Percentiles rank a stretch among this genome's conserved stretches.
Conservation (phyloP, 208 protist species). For the Naegleria gruberi region DNA sequence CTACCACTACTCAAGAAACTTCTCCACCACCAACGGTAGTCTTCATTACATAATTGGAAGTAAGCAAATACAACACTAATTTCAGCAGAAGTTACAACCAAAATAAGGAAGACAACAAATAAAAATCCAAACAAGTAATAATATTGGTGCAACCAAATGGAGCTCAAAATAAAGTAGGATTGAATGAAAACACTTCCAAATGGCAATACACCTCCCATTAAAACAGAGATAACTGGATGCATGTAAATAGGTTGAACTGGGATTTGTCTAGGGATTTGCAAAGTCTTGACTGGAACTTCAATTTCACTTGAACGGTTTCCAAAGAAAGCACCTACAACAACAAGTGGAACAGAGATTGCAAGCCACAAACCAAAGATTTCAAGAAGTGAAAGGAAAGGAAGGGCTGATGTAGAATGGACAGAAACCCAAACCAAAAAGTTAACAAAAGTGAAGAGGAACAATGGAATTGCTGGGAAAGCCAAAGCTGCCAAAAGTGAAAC, state of each 20-base stretch:
- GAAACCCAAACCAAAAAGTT: conserved; percentile 52
- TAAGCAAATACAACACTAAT: conserved; percentile 83
- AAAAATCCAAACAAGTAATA: conserved; percentile 87
- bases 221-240: conserved; percentile 51
- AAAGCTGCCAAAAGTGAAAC: conserved; percentile 40
- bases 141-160: conserved; percentile 74
- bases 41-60: conserved; percentile 72
- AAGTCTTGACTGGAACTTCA: conserved; percentile 73
- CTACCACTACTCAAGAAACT: conserved; percentile 54
- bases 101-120: conserved; percentile 77
- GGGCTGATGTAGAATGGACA: conserved; percentile 51
- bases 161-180: conserved; percentile 93
- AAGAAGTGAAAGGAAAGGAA: conserved; percentile 55
- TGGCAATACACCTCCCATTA: conserved; percentile 82
- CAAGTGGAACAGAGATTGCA: conserved; percentile 86
- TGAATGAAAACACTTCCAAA: conserved; percentile 94
- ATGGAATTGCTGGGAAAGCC: conserved; percentile 47
- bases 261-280: conserved; percentile 90
- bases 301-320: conserved; percentile 71
- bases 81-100: conserved; percentile 73
- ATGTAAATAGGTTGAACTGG: conserved; percentile 79
- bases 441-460: conserved; percentile 45
- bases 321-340: conserved; percentile 85
- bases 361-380: conserved; percentile 67
- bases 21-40: conserved; percentile 84